phyloP scores from a whole-genome alignment of 208 protist species.

The Porcisia deanei region DNA sequence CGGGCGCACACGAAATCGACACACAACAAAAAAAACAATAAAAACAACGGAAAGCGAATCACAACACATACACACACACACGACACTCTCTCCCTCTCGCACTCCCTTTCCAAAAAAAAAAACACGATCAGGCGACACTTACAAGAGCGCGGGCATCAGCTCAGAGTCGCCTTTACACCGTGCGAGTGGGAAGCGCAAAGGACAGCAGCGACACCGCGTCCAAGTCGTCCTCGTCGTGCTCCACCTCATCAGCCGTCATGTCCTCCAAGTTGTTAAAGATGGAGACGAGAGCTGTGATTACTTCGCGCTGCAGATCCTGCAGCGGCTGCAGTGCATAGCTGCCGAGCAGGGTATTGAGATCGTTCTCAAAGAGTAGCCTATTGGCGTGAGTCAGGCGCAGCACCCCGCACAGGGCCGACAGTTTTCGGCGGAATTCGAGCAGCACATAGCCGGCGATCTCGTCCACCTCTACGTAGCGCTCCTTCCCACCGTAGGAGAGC shows the following conservation, averaged over 20 bases:
- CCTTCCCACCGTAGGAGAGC: conserved; percentile 58
- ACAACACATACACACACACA: not conserved
- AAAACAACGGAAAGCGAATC: not conserved
- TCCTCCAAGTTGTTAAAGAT: conserved; percentile 72
- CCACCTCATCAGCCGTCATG: conserved; percentile 70
- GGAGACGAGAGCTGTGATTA: conserved; percentile 64
- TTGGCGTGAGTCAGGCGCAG: conserved; percentile 62
- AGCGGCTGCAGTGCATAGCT: conserved; percentile 50
- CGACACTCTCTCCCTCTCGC: not conserved
- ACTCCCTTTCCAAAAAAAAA: too few relatives aligned
- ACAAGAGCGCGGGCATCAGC: too few relatives aligned
- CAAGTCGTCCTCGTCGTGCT: conserved; percentile 83
- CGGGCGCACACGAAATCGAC: too few relatives aligned
- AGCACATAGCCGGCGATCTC: conserved; percentile 53
- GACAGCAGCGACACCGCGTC: conserved; percentile 71
- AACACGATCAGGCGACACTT: too few relatives aligned
- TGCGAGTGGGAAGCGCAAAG: conserved; percentile 38
- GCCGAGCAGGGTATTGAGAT: conserved; percentile 46
- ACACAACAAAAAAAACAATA: not conserved
- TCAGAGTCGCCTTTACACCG: not conserved
- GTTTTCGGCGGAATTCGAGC: conserved; percentile 67
- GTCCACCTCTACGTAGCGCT: conserved; percentile 77
- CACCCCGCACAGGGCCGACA: conserved; percentile 58
- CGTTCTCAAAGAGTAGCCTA: conserved; percentile 56
- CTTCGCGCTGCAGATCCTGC: conserved; percentile 58